These are phyloP conservation scores for Erysimum cheiri DNA, from an alignment of 441 rosid genomes.

Conservation along the genomic window DNA sequence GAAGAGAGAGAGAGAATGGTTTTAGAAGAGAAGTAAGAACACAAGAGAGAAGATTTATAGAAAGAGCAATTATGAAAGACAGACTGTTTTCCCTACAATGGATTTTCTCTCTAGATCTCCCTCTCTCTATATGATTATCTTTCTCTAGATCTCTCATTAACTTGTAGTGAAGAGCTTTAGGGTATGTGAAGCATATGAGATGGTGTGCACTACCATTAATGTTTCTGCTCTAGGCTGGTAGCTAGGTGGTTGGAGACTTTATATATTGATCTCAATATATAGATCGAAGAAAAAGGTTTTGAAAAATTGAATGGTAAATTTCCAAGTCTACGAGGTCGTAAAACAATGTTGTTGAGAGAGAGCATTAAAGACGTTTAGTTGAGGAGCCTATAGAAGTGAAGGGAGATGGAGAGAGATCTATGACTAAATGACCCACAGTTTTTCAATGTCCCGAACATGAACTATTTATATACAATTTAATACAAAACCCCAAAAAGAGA, in stretches of 20 bases:
- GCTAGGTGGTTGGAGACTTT: slow-evolving; percentile 61
- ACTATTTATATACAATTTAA: slow-evolving; percentile 37
- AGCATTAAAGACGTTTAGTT: slow-evolving; percentile 79
- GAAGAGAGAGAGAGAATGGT: not conserved
- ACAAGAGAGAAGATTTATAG: slow-evolving; percentile 57
- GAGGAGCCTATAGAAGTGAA: slow-evolving; percentile 51
- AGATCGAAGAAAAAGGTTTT: slow-evolving; percentile 5
- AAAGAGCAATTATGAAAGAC: slow-evolving; percentile 65
- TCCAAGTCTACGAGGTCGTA: slow-evolving; percentile 29
- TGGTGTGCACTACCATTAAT: slow-evolving; percentile 59
- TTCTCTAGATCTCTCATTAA: slow-evolving; percentile 36
- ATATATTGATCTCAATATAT: slow-evolving; percentile 28
- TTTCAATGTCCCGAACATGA: slow-evolving; percentile 35
- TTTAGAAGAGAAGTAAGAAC: slow-evolving; percentile 21
- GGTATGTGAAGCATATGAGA: slow-evolving; percentile 44
- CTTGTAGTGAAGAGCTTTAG: slow-evolving; percentile 38
- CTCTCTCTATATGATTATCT: slow-evolving; percentile 10
- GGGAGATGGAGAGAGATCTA: slow-evolving; percentile 17
- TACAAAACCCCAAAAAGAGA: slow-evolving; percentile 13
- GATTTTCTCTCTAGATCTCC: slow-evolving; percentile 38
- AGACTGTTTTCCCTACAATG: slow-evolving; percentile 61
- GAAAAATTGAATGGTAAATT: not conserved
- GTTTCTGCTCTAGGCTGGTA: slow-evolving; percentile 45
- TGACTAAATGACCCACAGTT: slow-evolving; percentile 39
- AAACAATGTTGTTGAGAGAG: slow-evolving; percentile 3